These are phyloP conservation scores for Fusarium austroafricanum DNA, from an alignment of 2,329 filamentous ascomycete species.

Conservation along the genomic window DNA sequence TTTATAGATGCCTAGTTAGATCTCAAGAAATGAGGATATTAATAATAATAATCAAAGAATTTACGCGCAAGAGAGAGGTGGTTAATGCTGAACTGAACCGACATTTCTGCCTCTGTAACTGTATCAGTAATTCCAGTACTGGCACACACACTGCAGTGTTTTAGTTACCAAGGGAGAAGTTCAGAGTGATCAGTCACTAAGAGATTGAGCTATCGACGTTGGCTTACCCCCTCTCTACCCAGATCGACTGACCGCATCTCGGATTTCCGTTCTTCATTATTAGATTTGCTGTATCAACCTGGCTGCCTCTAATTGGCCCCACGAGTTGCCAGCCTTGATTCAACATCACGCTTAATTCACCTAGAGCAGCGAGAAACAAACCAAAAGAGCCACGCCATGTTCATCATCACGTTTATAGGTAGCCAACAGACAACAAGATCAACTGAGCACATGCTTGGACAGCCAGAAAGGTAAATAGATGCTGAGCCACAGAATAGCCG, in stretches of 20 bases:
- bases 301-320: slow-evolving; percentile 27
- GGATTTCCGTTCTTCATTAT: slow-evolving; percentile 3
- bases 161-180: slow-evolving; percentile 47
- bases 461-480: background rate
- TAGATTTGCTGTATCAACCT: slow-evolving; percentile 29
- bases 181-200: slow-evolving; percentile 4
- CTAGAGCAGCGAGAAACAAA: slow-evolving; percentile 9
- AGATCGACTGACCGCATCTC: background rate
- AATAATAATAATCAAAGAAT: background rate
- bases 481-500: background rate
- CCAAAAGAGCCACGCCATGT: slow-evolving; percentile 17
- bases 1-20: slow-evolving; percentile 7
- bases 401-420: slow-evolving; percentile 22
- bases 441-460: background rate
- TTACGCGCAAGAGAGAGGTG: background rate
- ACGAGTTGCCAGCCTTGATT: slow-evolving; percentile 27
- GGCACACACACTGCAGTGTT: slow-evolving; percentile 41
- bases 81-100: slow-evolving; percentile 2
- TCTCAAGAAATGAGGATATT: slow-evolving; percentile 8
- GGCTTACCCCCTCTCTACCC: slow-evolving; percentile 1
- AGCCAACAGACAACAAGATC: background rate
- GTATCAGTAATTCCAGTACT: slow-evolving; percentile 13
- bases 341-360: slow-evolving; percentile 24
- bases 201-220: slow-evolving; percentile 14
- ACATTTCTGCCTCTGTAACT: background rate